Conservation (phyloP, 2,329 filamentous ascomycete genomes). For the Coniochaeta sp. region DNA sequence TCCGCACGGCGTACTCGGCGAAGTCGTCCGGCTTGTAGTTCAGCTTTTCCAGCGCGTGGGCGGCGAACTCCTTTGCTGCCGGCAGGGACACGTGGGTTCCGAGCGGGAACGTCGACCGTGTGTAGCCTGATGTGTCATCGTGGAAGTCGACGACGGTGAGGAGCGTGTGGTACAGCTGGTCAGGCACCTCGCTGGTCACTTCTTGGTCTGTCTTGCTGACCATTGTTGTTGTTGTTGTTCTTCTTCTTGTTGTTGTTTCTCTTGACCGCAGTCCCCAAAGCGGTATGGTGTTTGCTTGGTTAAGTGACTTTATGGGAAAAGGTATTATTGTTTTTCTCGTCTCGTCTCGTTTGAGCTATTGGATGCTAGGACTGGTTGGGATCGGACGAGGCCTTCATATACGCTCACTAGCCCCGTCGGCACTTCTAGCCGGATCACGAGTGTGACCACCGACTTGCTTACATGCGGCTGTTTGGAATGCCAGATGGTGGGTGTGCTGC, state of each 20-base stretch:
- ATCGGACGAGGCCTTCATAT: background rate
- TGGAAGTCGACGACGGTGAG: conserved; percentile 26
- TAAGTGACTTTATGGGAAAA: background rate
- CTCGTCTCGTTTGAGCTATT: background rate
- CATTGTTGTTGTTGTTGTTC: background rate
- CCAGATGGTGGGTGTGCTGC: background rate
- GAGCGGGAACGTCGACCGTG: conserved; percentile 24
- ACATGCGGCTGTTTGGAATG: background rate
- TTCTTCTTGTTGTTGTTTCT: too few species aligned
- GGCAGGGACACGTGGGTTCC: conserved; percentile 27
- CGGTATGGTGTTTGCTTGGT: background rate
- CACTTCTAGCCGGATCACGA: background rate
- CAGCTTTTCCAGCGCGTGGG: conserved; percentile 21
- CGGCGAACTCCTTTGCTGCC: conserved; percentile 28
- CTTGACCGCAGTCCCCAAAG: background rate
- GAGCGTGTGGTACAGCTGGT: conserved; percentile 27
- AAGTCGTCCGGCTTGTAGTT: conserved; percentile 30
- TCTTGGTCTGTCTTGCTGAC: background rate
- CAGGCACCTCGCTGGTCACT: conserved; percentile 10
- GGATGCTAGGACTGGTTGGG: background rate
- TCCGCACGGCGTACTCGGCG: conserved; percentile 14
- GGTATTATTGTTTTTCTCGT: background rate
- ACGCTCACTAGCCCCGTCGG: background rate
- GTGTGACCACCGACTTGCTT: background rate
- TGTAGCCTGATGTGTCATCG: conserved; percentile 17